Evolutionary conservation across 2,329 filamentous ascomycete genomes (phyloP).

Genomic region (Plenodomus tracheiphilus): DNA sequence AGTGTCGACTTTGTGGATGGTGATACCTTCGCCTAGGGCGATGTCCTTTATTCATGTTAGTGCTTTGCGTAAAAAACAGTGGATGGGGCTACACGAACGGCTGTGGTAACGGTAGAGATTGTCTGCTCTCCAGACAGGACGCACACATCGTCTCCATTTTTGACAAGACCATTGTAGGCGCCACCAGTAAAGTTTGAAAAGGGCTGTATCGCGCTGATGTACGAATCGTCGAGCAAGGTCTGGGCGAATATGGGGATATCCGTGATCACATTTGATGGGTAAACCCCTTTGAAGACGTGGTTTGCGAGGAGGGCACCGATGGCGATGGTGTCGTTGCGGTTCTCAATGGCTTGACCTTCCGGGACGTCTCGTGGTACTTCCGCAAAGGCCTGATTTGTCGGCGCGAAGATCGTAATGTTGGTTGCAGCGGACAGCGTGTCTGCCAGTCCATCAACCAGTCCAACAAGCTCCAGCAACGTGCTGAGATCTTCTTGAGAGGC

Average conservation of each 20-base stretch:
- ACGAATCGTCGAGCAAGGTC: conserved; percentile 54
- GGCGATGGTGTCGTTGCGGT: conserved; percentile 37
- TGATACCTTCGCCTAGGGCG: conserved; percentile 29
- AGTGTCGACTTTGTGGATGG: conserved; percentile 32
- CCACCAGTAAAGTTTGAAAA: conserved; percentile 63
- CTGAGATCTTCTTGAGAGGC: conserved; percentile 36
- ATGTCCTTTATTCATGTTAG: conserved; percentile 18
- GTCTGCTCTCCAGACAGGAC: conserved; percentile 57
- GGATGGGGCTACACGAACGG: conserved; percentile 44
- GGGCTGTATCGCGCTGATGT: conserved; percentile 37
- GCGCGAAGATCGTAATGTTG: conserved; percentile 62
- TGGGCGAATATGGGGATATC: conserved; percentile 49
- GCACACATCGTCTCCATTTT: conserved; percentile 48
- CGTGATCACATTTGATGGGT: conserved; percentile 43
- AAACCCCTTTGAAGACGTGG: conserved; percentile 59
- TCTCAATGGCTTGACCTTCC: conserved; percentile 33
- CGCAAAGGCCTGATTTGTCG: conserved; percentile 56
- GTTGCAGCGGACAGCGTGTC: conserved; percentile 42
- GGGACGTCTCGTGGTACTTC: conserved; percentile 26
- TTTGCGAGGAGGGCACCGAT: conserved; percentile 57
- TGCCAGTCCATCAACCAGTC: conserved; percentile 44
- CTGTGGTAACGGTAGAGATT: conserved; percentile 51
- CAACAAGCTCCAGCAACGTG: conserved; percentile 41
- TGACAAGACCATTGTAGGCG: conserved; percentile 56
- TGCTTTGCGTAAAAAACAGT: background rate